These are phyloP conservation scores for Thalassiosira hispida DNA, from an alignment of 352 stramenopile species.

Conservation along the genomic window DNA sequence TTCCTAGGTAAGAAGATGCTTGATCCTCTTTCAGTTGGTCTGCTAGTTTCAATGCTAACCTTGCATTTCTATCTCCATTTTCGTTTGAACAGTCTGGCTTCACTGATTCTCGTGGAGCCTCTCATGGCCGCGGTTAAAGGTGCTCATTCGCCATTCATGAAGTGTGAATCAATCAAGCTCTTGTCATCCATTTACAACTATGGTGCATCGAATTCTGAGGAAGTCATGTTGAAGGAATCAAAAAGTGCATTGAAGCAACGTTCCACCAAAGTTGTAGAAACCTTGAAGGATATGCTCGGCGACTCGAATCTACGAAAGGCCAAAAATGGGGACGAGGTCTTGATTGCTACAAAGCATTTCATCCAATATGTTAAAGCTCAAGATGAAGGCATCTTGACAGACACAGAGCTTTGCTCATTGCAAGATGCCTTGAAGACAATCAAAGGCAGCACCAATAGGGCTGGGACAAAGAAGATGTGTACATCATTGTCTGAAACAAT, in stretches of 20 bases:
- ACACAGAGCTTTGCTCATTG: conserved; percentile 16
- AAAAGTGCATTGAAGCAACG: conserved; percentile 19
- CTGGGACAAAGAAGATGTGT: conserved; percentile 38
- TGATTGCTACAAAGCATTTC: conserved; percentile 39
- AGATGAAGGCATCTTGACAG: conserved; percentile 16
- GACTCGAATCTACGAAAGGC: conserved; percentile 33
- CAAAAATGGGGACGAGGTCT: conserved; percentile 44
- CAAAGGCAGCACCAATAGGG: conserved; percentile 25
- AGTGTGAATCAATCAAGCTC: conserved; percentile 69
- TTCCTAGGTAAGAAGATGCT: conserved; percentile 31
- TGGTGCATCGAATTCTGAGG: conserved; percentile 20
- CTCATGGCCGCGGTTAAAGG: conserved; percentile 44
- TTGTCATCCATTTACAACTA: conserved; percentile 46
- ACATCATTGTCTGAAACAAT: conserved; percentile 27
- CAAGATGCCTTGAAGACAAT: conserved; percentile 17
- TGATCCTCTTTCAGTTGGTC: background rate
- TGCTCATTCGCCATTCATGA: conserved; percentile 66
- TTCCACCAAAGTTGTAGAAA: conserved; percentile 21
- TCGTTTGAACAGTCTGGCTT: conserved; percentile 35
- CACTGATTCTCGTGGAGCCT: conserved; percentile 30
- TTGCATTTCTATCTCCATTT: conserved; percentile 28
- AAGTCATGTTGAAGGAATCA: conserved; percentile 24
- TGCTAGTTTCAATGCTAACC: conserved; percentile 16
- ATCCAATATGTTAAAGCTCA: conserved; percentile 35
- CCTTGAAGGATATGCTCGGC: conserved; percentile 18